Base-by-base conservation (phyloP, 2,329 filamentous ascomycete species). In the Neonectria sp. region DNA sequence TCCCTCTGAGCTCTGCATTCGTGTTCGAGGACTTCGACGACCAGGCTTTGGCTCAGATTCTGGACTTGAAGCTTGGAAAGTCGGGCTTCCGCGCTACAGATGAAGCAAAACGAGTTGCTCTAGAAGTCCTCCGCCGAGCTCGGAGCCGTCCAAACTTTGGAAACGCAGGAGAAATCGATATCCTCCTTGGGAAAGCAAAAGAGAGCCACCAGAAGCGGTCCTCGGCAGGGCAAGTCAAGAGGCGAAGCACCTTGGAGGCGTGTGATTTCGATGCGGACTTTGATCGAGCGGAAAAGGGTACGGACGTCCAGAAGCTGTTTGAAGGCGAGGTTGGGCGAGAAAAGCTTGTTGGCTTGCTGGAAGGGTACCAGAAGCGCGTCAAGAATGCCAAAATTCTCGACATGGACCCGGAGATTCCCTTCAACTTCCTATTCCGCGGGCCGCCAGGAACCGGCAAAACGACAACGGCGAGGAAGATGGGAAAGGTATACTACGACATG, bases 111-210 rank as follows among this genome's bases (percentile, higher is more conserved):
- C 73, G 76, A 0, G 86, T 88, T 0, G 90, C 87, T 0, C 79
- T 90, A 59, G 89, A 91, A 1, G 82, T 91, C 11, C 82, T 95
- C 0, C 78, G 80, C 2, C 84, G 90, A 2, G 86, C 87, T 0
- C 86, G 91, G 1, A 91, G 92, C 68, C 84, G 88, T 0, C 87
- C 89, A 0, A 88, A 93, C 71, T 95, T 95, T 79, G 92, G 92
- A 0, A 95, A 95, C 70, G 93, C 88, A 0, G 92, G 92, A 0
- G 92, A 93, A 64, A 86, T 95, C 0, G 90, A 95, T 52, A 93
- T 68, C 0, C 35, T 77, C 0, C 68, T 77, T 0, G 71, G 62
- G 0, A 64, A 58, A 7, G 76, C 76, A 3, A 74, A 70, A 25
- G 52, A 64, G 5, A 74, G 63, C 1, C 70, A 76, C 13, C 75